Evolutionary conservation across 1,284 basidiomycete genomes (phyloP).

Genomic region (Leccinum insolens): DNA sequence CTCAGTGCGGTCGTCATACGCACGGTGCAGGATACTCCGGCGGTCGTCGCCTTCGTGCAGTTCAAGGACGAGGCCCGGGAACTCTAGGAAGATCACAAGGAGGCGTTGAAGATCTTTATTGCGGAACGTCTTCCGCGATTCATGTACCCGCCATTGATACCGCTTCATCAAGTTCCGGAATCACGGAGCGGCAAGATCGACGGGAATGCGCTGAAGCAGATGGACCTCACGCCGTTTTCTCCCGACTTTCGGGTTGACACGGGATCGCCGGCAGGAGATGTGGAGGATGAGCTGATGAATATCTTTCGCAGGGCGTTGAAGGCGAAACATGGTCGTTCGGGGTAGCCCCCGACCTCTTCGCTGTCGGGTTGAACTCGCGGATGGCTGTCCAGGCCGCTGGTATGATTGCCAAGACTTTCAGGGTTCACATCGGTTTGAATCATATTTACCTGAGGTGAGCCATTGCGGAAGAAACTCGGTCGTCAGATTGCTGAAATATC

Average conservation of each 20-base stretch:
- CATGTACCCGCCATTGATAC: slow-evolving; percentile 35
- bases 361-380: slow-evolving; percentile 32
- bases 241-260: slow-evolving; percentile 26
- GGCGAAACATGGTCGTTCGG: slow-evolving; percentile 22
- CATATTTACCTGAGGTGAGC: slow-evolving; percentile 33
- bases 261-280: slow-evolving; percentile 28
- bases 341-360: slow-evolving; percentile 31
- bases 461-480: not conserved
- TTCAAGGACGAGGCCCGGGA: slow-evolving; percentile 18
- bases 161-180: slow-evolving; percentile 23
- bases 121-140: slow-evolving; percentile 33
- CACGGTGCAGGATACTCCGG: slow-evolving; percentile 30
- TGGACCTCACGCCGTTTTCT: slow-evolving; percentile 28
- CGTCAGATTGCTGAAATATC: not conserved
- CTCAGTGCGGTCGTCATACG: slow-evolving; percentile 27
- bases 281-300: slow-evolving; percentile 29
- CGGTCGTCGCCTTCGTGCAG: slow-evolving; percentile 34
- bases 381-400: slow-evolving; percentile 36
- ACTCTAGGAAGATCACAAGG: slow-evolving; percentile 20
- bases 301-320: slow-evolving; percentile 29
- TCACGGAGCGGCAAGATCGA: slow-evolving; percentile 33
- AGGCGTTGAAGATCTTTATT: slow-evolving; percentile 27
- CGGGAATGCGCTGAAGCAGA: slow-evolving; percentile 30
- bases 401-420: slow-evolving; percentile 32
- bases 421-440: slow-evolving; percentile 33